These are phyloP conservation scores for Chimonanthus salicifolius DNA, from an alignment of 164 flowering plant genomes.

Conservation along the genomic window DNA sequence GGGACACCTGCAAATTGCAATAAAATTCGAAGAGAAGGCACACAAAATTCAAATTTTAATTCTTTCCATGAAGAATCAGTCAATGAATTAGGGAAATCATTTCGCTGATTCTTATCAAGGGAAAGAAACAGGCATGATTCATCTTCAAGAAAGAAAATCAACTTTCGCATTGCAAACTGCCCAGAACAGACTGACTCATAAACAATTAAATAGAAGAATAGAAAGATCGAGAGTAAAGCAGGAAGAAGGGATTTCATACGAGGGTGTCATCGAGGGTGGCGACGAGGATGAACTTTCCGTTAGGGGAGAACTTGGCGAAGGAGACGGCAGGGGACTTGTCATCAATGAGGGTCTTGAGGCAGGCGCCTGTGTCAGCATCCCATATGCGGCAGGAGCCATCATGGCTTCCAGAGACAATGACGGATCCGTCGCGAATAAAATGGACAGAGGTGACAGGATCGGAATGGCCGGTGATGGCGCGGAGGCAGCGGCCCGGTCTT, in stretches of 20 bases:
- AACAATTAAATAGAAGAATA: not conserved
- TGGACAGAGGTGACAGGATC: constrained; percentile 80
- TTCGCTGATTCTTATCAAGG: too few relatives aligned
- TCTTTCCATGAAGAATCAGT: too few relatives aligned
- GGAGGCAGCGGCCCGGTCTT: constrained; percentile 67
- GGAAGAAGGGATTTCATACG: constrained; percentile 32
- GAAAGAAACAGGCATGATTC: too few relatives aligned
- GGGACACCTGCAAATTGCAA: too few relatives aligned
- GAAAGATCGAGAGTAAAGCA: not conserved
- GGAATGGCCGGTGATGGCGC: constrained; percentile 50
- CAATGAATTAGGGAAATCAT: too few relatives aligned
- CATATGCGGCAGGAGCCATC: constrained; percentile 94
- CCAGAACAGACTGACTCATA: too few relatives aligned
- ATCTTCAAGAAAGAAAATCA: too few relatives aligned
- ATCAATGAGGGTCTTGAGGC: constrained; percentile 61
- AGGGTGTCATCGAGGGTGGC: constrained; percentile 85
- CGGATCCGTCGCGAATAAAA: constrained; percentile 77
- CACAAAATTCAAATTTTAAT: too few relatives aligned
- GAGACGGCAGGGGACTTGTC: constrained; percentile 71
- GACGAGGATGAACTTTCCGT: constrained; percentile 92
- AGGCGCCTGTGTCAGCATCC: constrained; percentile 59
- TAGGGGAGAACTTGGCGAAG: constrained; percentile 84
- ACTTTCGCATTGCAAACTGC: too few relatives aligned
- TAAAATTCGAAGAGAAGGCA: too few relatives aligned
- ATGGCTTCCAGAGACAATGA: constrained; percentile 80